Evolutionary conservation across 371 early-diverging fungal genomes (phyloP), one percentile per base, ranked within the genome.

Genomic region (Quaeritorhiza haematococci): DNA sequence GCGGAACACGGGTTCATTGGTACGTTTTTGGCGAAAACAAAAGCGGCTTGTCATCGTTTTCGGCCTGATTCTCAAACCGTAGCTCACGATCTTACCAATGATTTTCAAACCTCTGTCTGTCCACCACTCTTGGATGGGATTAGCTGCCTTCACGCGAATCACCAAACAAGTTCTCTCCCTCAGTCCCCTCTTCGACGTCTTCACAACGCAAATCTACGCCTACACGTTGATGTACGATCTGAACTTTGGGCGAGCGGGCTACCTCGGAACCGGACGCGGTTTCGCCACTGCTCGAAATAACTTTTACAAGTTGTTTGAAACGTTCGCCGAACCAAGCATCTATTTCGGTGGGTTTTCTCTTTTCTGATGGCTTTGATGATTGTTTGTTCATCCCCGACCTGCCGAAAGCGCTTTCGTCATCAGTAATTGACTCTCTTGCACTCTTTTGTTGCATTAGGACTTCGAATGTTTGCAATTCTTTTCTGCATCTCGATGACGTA

Each of bases 201-300:
- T 93, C 75, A 88, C 88, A 21, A 91, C 93, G 1, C 92, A 92
- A 46, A 88, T 91, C 58, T 92, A 92, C 67, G 80, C 89, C 50
- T 83, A 89, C 69, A 84, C 90, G 48, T 83, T 93, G 35, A 67
- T 90, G 61, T 83, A 85, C 58, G 89, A 91, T 62, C 61, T 91
- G 64, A 84, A 82, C 0, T 92, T 86, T 59, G 91, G 92, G 54
- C 84, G 85, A 7, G 68, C 67, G 23, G 52, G 58, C 17, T 94
- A 93, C 61, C 89, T 91, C 56, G 87, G 86, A 27, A 90, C 92
- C 0, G 94, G 94, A 0, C 88, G 94, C 66, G 91, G 91, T n/a
- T 90, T 94, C 63, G 91, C 93, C 3, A 94, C 92, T 0, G 79
- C 91, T 3, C 85, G 93, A 8, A 66, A 84, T 10, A 82, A 87